Evolutionary conservation across 2,329 filamentous ascomycete species (phyloP).

Genomic region (Drechslera avenae): DNA sequence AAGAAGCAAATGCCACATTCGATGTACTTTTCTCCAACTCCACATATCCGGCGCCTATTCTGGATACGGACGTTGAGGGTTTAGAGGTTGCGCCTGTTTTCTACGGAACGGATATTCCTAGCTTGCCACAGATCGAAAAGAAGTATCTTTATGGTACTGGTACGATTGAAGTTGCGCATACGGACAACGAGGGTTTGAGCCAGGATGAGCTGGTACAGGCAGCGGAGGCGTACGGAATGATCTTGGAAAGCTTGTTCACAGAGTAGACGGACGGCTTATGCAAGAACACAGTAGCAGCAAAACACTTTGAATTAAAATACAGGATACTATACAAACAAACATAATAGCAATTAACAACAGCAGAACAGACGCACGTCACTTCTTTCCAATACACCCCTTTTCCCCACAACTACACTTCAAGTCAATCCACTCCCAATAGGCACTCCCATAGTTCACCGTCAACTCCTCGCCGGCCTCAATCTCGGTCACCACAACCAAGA

Average conservation of each 20-base stretch:
- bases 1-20: conserved; percentile 22
- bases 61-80: conserved; percentile 30
- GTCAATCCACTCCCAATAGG: not conserved
- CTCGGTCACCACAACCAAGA: not conserved
- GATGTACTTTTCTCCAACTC: conserved; percentile 15
- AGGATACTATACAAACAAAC: too few species aligned
- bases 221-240: conserved; percentile 31
- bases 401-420: conserved; percentile 2
- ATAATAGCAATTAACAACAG: too few species aligned
- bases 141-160: conserved; percentile 31
- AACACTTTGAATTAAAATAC: too few species aligned
- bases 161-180: conserved; percentile 32
- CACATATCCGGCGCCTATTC: conserved; percentile 20
- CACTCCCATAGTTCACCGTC: not conserved
- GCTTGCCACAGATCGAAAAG: conserved; percentile 27
- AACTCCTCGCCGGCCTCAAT: conserved; percentile 1
- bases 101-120: conserved; percentile 33
- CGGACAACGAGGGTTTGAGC: conserved; percentile 25
- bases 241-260: conserved; percentile 24
- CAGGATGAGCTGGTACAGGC: conserved; percentile 29
- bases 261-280: conserved; percentile 2
- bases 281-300: too few species aligned
- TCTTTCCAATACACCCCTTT: not conserved
- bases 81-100: conserved; percentile 32
- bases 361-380: too few species aligned